Base-by-base conservation (phyloP, 345 rosid species). In the Garcia nutans region DNA sequence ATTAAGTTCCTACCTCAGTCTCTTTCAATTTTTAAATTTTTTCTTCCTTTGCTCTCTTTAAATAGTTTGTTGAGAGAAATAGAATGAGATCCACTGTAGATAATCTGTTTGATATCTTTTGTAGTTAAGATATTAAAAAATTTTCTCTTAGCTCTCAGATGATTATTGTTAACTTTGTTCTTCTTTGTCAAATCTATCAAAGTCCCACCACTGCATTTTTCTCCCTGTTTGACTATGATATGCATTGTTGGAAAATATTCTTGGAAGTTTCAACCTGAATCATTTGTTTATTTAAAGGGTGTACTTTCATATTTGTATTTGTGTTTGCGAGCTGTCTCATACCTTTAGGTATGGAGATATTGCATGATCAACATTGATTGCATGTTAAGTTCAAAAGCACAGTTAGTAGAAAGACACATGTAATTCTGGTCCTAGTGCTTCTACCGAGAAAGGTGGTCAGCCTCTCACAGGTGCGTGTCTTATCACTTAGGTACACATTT, bases 1-100 rank as follows among this genome's bases (percentile, higher is more conserved):
- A 79, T 49, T 73, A 23, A 26, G 59, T 52, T 79, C 28, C 44
- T 74, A 31, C 64, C n/a, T 56, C 54, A 50, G 26, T 26, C 56
- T 37, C 11, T 41, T 10, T 49, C 20, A 8, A 37, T 57, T 17
- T 52, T 56, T 75, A 3, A 20, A 2, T 16, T 50, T 47, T 47
- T 26, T 65, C 20, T 55, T 71, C 11, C 3, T 52, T 24, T 65
- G 5, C 16, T 37, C 1, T 77, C 16, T 13, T 61, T 50, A 41
- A 56, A 45, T 55, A 44, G 65, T 68, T 71, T 37, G 41, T 57
- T 68, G n/a, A 24, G 26, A 17, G 64, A 64, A 42, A 33, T 33
- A 31, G 47, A 47, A 37, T 8, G 52, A n/a, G 23, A 16, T 52
- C 16, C 47, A 62, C 41, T 37, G 7, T 37, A 37, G 23, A 20